Percentiles rank a stretch among this genome's conserved stretches.
Conservation (phyloP, 2,329 filamentous ascomycete species). For the Blumeriella jaapii region DNA sequence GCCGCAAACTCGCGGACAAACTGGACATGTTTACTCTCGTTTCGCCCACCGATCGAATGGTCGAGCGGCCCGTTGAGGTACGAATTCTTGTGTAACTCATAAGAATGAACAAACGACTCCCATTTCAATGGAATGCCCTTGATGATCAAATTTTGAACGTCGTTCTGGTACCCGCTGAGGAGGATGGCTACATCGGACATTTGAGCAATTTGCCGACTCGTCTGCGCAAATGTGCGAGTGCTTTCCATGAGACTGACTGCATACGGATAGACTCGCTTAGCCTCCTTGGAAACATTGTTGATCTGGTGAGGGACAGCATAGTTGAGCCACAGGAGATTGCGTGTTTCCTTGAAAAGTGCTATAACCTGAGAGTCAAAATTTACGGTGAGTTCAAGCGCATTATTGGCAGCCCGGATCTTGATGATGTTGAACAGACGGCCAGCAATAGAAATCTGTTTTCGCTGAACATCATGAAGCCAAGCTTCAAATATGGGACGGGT, state of each 20-base stretch:
- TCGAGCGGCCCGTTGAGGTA: slow-evolving; percentile 49
- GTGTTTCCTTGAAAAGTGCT: slow-evolving; percentile 94
- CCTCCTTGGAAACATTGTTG: slow-evolving; percentile 93
- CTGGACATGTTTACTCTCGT: slow-evolving; percentile 88
- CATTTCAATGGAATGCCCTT: slow-evolving; percentile 87
- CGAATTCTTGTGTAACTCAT: slow-evolving; percentile 69
- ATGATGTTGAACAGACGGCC: slow-evolving; percentile 85
- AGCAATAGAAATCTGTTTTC: slow-evolving; percentile 81
- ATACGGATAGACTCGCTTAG: slow-evolving; percentile 96
- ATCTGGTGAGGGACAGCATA: slow-evolving; percentile 91
- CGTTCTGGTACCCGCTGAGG: slow-evolving; percentile 82
- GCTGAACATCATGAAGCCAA: slow-evolving; percentile 83
- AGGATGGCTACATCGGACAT: slow-evolving; percentile 84
- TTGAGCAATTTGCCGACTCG: slow-evolving; percentile 67
- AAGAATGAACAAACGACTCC: slow-evolving; percentile 97
- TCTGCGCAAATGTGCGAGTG: slow-evolving; percentile 86
- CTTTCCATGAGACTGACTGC: slow-evolving; percentile 98
- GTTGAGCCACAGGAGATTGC: slow-evolving; percentile 89
- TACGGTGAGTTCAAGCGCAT: slow-evolving; percentile 76
- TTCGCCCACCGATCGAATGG: slow-evolving; percentile 42
- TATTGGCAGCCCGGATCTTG: slow-evolving; percentile 81
- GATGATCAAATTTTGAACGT: slow-evolving; percentile 69
- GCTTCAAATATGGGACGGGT: slow-evolving; percentile 89
- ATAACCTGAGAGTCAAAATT: slow-evolving; percentile 98
- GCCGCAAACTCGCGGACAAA: slow-evolving; percentile 91